Base-by-base conservation (phyloP, 495 filamentous ascomycete species). In the Aspergillus homomorphus region DNA sequence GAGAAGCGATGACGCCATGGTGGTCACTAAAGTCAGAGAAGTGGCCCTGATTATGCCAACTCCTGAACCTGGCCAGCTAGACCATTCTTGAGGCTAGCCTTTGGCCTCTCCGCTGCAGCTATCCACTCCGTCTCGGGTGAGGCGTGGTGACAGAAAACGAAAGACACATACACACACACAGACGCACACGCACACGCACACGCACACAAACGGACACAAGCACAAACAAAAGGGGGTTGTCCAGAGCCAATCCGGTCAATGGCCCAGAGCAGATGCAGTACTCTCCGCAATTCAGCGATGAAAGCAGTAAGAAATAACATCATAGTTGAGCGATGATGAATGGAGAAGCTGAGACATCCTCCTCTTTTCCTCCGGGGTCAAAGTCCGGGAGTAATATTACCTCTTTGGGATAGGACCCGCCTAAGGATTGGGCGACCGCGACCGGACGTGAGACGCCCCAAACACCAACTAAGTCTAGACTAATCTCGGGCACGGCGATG, bases 141-240 rank as follows among this genome's bases (percentile, higher is more conserved):
- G 48, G 48, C 48, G 23, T 28, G 24, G 48, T 51, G 48, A 51
- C 48, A 51, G 48, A 18, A 51, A 51, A 51, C 48, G 48, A 18
- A n/a, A 51, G 48, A 28, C 48, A 51, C 24, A 50, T 21, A 28
- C 26, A 28, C 26, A 28, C 9, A 28, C 9, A 4, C 3, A 28
- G 26, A 28, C 33, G 15, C 33, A 38, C 10, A 38, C n/a, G n/a
- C n/a, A n/a, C n/a, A n/a, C n/a, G n/a, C n/a, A 38, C 4, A 14
- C 33, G 2, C 33, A 38, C 4, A 38, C 33, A 38, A 38, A 38
- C 33, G 33, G 6, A 38, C 33, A 38, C 33, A 38, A 38, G 33
- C 33, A 38, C 33, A 38, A 38, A 38, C 33, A 38, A 38, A 14
- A 38, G 33, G 33, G 33, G 33, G 8, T 38, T 38, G 33, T 2